Conservation (phyloP, 2,329 filamentous ascomycete species). For the Curvularia spicifera region DNA sequence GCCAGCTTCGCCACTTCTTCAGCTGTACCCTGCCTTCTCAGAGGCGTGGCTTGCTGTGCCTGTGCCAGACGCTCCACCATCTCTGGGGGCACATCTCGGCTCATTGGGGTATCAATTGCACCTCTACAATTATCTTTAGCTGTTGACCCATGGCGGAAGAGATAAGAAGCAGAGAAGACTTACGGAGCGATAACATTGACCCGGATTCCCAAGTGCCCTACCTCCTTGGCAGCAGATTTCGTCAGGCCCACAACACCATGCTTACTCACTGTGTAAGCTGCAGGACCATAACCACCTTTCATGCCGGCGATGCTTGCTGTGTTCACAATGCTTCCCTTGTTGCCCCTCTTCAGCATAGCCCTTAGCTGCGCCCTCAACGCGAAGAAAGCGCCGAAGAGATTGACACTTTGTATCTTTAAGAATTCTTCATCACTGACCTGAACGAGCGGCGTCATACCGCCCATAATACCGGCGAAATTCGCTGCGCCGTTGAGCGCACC, state of each 20-base stretch:
- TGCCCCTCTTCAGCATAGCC: constrained; percentile 28
- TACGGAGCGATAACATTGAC: constrained; percentile 24
- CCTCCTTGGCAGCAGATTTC: constrained; percentile 46
- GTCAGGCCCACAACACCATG: constrained; percentile 50
- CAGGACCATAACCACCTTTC: constrained; percentile 49
- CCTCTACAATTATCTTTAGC: not conserved
- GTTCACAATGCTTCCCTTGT: constrained; percentile 11
- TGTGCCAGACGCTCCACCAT: not conserved
- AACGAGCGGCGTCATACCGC: not conserved
- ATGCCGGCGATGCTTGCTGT: constrained; percentile 54
- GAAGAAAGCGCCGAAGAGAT: constrained; percentile 49
- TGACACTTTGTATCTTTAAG: constrained; percentile 38
- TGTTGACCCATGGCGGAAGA: not conserved
- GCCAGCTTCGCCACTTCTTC: constrained; percentile 52
- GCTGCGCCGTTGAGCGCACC: constrained; percentile 50
- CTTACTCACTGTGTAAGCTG: constrained; percentile 46
- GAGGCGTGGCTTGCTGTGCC: not conserved
- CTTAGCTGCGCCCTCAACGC: constrained; percentile 34
- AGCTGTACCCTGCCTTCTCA: constrained; percentile 12
- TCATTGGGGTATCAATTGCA: not conserved
- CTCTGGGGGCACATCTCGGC: not conserved
- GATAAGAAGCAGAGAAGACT: not conserved
- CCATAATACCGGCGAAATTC: constrained; percentile 48
- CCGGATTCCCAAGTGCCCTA: constrained; percentile 36
- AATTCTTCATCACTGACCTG: constrained; percentile 22